These are phyloP conservation scores for Yamadazyma scolyti DNA, from an alignment of 805 yeast species.

Conservation along the genomic window DNA sequence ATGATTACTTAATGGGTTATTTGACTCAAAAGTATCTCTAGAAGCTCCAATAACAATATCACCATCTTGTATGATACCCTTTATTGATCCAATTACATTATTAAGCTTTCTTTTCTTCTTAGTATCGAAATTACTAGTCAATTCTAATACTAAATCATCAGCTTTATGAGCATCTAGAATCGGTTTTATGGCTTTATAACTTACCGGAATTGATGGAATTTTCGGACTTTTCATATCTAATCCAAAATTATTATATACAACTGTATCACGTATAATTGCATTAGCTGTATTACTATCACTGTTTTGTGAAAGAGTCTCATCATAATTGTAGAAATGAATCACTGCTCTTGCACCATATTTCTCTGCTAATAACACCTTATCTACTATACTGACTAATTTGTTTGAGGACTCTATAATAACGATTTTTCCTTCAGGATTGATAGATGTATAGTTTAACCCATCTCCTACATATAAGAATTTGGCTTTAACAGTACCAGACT, in stretches of 20 bases:
- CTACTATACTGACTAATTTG: constrained; percentile 13
- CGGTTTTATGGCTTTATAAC: constrained; percentile 21
- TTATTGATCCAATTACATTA: constrained; percentile 28
- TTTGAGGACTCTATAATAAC: constrained; percentile 20
- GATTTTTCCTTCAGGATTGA: constrained; percentile 20
- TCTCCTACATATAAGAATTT: constrained; percentile 26
- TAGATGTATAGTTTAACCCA: constrained; percentile 19
- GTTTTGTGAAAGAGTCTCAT: neutral
- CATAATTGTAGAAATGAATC: constrained; percentile 17
- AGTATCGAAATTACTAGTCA: constrained; percentile 13
- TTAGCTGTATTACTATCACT: constrained; percentile 1
- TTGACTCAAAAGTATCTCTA: constrained; percentile 33
- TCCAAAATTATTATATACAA: constrained; percentile 7
- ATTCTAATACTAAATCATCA: constrained; percentile 12
- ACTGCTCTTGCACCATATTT: constrained; percentile 22
- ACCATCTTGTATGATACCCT: constrained; percentile 38
- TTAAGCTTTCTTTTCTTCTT: constrained; percentile 15
- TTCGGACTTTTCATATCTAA: constrained; percentile 3
- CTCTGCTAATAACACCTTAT: constrained; percentile 23
- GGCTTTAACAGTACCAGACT: constrained; percentile 20
- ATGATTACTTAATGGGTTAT: constrained; percentile 37
- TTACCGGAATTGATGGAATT: constrained; percentile 27
- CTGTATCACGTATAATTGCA: constrained; percentile 20
- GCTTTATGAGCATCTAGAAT: constrained; percentile 20
- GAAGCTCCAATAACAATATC: constrained; percentile 38